Conservation (phyloP, 2,329 filamentous ascomycete species). For the Xylaria sp. region DNA sequence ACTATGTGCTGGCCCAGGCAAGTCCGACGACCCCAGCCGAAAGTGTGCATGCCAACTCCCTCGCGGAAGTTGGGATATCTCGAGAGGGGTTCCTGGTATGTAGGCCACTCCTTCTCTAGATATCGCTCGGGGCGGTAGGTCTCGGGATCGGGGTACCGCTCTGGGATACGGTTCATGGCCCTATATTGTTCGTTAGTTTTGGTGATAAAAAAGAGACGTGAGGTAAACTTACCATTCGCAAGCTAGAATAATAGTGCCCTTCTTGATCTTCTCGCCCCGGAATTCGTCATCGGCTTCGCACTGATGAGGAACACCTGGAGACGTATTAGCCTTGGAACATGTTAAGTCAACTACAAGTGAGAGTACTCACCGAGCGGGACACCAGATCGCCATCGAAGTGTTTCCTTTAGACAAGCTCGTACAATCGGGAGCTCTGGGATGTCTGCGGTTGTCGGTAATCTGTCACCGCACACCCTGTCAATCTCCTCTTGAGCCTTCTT, state of each 20-base stretch:
- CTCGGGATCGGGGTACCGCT: constrained; percentile 59
- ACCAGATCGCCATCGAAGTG: constrained; percentile 52
- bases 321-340: constrained; percentile 6
- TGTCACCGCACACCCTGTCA: constrained; percentile 49
- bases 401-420: constrained; percentile 53
- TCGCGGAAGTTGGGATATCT: constrained; percentile 58
- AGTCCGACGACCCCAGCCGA: constrained; percentile 58
- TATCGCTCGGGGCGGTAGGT: constrained; percentile 58
- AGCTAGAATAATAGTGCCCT: constrained; percentile 45
- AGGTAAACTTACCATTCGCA: constrained; percentile 42
- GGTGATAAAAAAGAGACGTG: not conserved
- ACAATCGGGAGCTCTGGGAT: constrained; percentile 47
- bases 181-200: constrained; percentile 28
- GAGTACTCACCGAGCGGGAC: constrained; percentile 42
- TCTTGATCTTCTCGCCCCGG: constrained; percentile 43
- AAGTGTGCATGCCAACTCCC: constrained; percentile 54
- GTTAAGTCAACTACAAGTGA: not conserved
- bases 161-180: constrained; percentile 53
- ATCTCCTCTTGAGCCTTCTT: constrained; percentile 51
- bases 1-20: constrained; percentile 60
- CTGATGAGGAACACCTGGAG: constrained; percentile 43
- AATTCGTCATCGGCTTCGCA: constrained; percentile 44
- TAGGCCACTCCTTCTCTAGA: constrained; percentile 57
- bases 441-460: constrained; percentile 47
- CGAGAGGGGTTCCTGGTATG: constrained; percentile 59